These are phyloP conservation scores for Scedosporium apiospermum DNA, from an alignment of 2,329 filamentous ascomycete genomes.

Conservation along the genomic window DNA sequence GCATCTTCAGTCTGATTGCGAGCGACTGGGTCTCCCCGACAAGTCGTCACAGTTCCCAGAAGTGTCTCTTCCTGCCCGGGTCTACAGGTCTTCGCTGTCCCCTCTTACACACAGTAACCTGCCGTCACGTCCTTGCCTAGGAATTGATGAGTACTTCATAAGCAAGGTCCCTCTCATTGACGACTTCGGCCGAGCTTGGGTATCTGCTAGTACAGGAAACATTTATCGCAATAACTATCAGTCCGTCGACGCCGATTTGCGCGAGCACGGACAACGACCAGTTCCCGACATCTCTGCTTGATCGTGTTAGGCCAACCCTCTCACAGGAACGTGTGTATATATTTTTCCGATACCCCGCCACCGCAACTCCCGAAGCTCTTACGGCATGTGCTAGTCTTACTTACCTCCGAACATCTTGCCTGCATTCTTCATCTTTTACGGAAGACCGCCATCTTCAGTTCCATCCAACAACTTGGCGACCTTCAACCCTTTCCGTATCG, in stretches of 20 bases:
- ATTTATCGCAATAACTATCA: not conserved
- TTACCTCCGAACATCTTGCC: not conserved
- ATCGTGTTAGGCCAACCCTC: not conserved
- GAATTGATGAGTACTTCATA: not conserved
- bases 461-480: not conserved
- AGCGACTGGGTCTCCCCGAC: not conserved
- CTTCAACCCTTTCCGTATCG: no score
- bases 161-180: not conserved
- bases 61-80: not conserved
- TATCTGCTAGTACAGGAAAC: not conserved
- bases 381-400: conserved; percentile 5
- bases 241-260: not conserved
- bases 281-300: not conserved
- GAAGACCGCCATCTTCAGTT: not conserved
- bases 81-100: not conserved
- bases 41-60: not conserved
- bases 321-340: conserved; percentile 4
- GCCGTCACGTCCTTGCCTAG: not conserved
- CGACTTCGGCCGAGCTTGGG: not conserved
- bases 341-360: conserved; percentile 3
- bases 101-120: not conserved
- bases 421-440: not conserved
- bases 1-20: not conserved
- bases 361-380: not conserved
- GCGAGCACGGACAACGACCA: not conserved